Conservation (phyloP, 352 stramenopile genomes). For the Globisporangium perplexum region DNA sequence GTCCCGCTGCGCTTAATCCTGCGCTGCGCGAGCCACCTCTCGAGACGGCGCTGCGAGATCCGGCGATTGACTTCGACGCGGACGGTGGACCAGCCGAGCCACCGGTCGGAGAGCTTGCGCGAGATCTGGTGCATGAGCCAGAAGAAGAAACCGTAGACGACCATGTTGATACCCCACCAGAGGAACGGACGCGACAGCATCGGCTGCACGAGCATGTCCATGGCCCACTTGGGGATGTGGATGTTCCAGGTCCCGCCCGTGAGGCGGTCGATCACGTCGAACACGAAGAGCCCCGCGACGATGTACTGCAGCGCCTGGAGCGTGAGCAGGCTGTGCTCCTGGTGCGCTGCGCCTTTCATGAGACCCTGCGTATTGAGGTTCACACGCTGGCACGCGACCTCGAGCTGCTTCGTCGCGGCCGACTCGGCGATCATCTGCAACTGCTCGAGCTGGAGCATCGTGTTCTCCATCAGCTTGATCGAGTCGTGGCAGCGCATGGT, state of each 20-base stretch:
- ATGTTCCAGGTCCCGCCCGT: constrained; percentile 91
- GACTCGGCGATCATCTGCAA: constrained; percentile 91
- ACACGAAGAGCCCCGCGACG: constrained; percentile 90
- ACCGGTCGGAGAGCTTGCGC: constrained; percentile 35
- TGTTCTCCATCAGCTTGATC: constrained; percentile 94
- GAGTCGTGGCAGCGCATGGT: constrained; percentile 92
- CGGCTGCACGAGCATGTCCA: constrained; percentile 29
- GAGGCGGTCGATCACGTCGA: constrained; percentile 94
- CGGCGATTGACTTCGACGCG: constrained; percentile 57
- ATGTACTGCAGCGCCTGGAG: constrained; percentile 91
- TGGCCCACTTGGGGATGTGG: constrained; percentile 75
- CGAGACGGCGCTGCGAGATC: constrained; percentile 29
- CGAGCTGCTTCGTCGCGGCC: constrained; percentile 88
- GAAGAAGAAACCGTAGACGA: constrained; percentile 64
- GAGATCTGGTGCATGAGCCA: constrained; percentile 45
- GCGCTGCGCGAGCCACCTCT: constrained; percentile 21
- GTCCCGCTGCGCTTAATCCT: constrained; percentile 15
- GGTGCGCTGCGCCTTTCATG: constrained; percentile 71
- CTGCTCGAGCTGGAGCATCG: constrained; percentile 91
- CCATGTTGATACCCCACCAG: constrained; percentile 91
- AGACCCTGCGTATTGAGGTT: constrained; percentile 88
- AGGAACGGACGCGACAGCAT: constrained; percentile 48
- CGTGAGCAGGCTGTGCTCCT: constrained; percentile 57
- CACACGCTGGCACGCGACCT: constrained; percentile 83
- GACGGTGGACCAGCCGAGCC: constrained; percentile 85